Conservation (phyloP, 1,284 basidiomycete genomes). For the Phellinidium pouzarii region DNA sequence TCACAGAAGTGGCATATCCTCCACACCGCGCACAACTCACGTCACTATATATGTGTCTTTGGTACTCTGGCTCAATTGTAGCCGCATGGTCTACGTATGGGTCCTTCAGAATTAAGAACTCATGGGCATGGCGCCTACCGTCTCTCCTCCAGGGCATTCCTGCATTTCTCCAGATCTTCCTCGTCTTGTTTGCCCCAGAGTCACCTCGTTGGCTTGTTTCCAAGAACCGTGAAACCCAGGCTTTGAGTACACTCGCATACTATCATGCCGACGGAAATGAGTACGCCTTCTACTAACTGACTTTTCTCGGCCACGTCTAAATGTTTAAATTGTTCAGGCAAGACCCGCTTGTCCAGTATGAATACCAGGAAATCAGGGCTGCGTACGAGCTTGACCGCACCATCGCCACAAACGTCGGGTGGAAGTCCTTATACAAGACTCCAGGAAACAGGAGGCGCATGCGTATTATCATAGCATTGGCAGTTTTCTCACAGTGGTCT, state of each 20-base stretch:
- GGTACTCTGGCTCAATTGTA: constrained; percentile 29
- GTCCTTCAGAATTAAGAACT: constrained; percentile 44
- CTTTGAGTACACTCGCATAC: constrained; percentile 42
- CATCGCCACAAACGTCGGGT: constrained; percentile 38
- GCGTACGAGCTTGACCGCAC: constrained; percentile 44
- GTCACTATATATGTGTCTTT: constrained; percentile 49
- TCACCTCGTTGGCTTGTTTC: constrained; percentile 55
- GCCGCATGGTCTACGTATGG: constrained; percentile 55
- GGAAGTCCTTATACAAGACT: constrained; percentile 42
- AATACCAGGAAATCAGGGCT: constrained; percentile 55
- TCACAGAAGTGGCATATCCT: constrained; percentile 51
- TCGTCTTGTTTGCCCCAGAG: constrained; percentile 53
- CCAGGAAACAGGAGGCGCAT: constrained; percentile 49
- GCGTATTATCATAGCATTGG: constrained; percentile 49
- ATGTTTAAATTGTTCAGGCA: constrained; percentile 26
- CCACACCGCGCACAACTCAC: constrained; percentile 45
- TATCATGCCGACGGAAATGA: constrained; percentile 49
- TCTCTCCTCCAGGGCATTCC: constrained; percentile 56
- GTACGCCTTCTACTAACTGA: constrained; percentile 29
- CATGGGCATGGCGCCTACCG: constrained; percentile 57
- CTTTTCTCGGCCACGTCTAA: background rate
- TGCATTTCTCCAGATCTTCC: constrained; percentile 44
- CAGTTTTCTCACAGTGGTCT: constrained; percentile 61
- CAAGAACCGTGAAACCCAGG: constrained; percentile 43
- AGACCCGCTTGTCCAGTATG: constrained; percentile 54